A percentile compares a stretch with the other conserved stretches of the same genome.
Evolutionary conservation across 2,329 filamentous ascomycete species (phyloP).

Genomic region (Ophiocordyceps unilateralis): DNA sequence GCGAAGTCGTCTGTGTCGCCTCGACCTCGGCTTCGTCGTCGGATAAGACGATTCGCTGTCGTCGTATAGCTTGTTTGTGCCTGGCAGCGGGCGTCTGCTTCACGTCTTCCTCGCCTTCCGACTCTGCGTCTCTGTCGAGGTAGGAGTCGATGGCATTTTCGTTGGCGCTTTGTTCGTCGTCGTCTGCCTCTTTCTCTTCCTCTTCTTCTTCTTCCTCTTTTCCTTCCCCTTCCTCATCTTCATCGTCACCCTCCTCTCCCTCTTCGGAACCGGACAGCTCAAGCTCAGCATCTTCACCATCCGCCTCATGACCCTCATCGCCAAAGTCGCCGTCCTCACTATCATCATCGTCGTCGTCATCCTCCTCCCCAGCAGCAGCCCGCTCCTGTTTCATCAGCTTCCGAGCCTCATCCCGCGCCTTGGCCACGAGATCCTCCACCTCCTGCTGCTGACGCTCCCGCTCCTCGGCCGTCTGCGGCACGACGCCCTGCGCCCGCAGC

Average conservation of each 20-base stretch:
- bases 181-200: neutral
- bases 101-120: slow-evolving; percentile 13
- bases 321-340: slow-evolving; percentile 36
- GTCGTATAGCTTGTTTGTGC: slow-evolving; percentile 27
- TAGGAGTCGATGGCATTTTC: slow-evolving; percentile 10
- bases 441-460: slow-evolving; percentile 65
- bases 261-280: slow-evolving; percentile 27
- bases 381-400: slow-evolving; percentile 65
- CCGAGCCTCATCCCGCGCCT: slow-evolving; percentile 58
- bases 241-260: neutral
- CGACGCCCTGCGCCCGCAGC: slow-evolving; percentile 62
- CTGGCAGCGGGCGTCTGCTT: slow-evolving; percentile 23
- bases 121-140: slow-evolving; percentile 23
- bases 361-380: slow-evolving; percentile 51
- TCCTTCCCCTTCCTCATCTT: neutral
- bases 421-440: slow-evolving; percentile 76
- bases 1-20: slow-evolving; percentile 32
- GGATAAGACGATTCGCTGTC: slow-evolving; percentile 36
- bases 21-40: slow-evolving; percentile 35
- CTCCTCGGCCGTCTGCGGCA: slow-evolving; percentile 74
- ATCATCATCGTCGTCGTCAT: slow-evolving; percentile 31
- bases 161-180: neutral
- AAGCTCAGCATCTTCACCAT: slow-evolving; percentile 20
- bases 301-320: slow-evolving; percentile 18
- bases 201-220: neutral